Percentiles rank a stretch among this genome's conserved stretches.
phyloP scores from a whole-genome alignment of 139 green algal species.

The Micractinium conductrix region DNA sequence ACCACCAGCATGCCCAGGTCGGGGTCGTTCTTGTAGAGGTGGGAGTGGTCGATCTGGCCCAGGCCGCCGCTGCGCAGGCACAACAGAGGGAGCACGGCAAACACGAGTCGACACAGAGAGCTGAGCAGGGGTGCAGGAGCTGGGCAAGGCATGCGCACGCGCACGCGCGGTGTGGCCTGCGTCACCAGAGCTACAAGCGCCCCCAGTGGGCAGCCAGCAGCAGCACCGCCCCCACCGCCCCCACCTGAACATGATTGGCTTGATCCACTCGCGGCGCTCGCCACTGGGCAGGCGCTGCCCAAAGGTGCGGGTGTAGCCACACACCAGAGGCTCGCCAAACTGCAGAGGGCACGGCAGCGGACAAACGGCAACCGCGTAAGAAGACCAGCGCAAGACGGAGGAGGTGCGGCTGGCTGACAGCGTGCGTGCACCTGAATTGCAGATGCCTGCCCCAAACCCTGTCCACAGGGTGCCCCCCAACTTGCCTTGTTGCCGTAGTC shows the following conservation, averaged over 20 bases:
- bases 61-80: slow-evolving; percentile 75
- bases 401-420: too few species aligned
- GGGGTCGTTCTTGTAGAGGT: slow-evolving; percentile 77
- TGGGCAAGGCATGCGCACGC: neutral
- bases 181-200: too few species aligned
- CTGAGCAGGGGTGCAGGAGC: neutral
- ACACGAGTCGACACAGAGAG: neutral
- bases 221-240: too few species aligned
- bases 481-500: slow-evolving; percentile 99
- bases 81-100: neutral
- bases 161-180: too few species aligned
- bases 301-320: slow-evolving; percentile 95
- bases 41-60: slow-evolving; percentile 90
- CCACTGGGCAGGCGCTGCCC: slow-evolving; percentile 88
- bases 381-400: too few species aligned
- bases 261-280: slow-evolving; percentile 97
- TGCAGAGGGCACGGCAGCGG: too few species aligned
- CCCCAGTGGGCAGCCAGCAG: too few species aligned
- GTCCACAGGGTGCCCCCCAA: too few species aligned
- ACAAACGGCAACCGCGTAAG: too few species aligned
- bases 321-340: slow-evolving; percentile 98
- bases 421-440: too few species aligned
- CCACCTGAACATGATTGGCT: slow-evolving; percentile 99
- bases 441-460: too few species aligned
- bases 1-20: slow-evolving; percentile 97